Base-by-base conservation (phyloP, 2,329 filamentous ascomycete species). In the Epicoccum sorghinum region DNA sequence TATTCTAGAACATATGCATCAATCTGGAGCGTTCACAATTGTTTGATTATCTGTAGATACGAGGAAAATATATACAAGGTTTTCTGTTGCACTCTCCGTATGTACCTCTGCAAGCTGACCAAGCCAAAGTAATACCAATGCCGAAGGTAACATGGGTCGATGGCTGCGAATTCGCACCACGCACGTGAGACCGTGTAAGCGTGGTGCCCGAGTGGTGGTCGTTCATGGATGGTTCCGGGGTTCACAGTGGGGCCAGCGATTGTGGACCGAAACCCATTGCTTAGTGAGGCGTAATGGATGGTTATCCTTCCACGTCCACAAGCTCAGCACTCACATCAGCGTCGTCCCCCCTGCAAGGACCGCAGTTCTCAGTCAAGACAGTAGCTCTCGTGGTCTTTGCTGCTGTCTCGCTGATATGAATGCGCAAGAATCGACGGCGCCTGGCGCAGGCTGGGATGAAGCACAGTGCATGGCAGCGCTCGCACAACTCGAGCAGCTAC, bases 401-500 rank as follows among this genome's bases (percentile, higher is more conserved):
- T n/a, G 4, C 35, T 9, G 24, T 14, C 44, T 47, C 30, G 23
- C 33, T n/a, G 13, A 22, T 25, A 70, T 70, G 67, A 57, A 50
- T 35, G 51, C 52, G 10, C 14, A 55, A 25, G 59, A 65, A 5
- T 35, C 43, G 12, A 40, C 60, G 42, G 49, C 50, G 44, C 60
- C 60, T 5, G 59, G 49, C 43, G 58, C 57, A 22, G 65, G 51
- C 35, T 77, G 74, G 74, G 74, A 75, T 47, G 76, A 78, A 64
- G 66, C 67, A 41, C 71, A 74, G 52, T 75, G 72, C 57, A 71
- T 70, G 61, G 69, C 71, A 52, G 77, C 77, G 2, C 76, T 82
- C 36, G 76, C 76, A 30, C 73, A 76, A 40, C 69, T 81, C 18
- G 77, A 79, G 59, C 63, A 68, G 36, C 68, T 81, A 4, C 76